Conservation (phyloP, 805 yeast genomes). For the Kazachstania taianensis region DNA sequence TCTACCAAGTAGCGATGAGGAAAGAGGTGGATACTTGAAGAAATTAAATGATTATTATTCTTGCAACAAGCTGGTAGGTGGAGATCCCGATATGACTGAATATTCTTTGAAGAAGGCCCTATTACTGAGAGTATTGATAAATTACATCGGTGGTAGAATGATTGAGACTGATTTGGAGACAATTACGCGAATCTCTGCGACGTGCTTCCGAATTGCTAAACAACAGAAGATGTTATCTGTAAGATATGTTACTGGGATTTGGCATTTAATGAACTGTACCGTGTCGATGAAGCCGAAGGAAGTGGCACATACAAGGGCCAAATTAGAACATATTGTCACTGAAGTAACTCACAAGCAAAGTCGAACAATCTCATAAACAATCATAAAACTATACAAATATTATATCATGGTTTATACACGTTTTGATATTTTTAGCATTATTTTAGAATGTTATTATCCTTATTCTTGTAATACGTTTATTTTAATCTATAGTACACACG, state of each 20-base stretch:
- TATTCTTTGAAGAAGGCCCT: constrained; percentile 20
- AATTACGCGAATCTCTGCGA: constrained; percentile 19
- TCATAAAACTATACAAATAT: too few species aligned
- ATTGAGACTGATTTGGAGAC: constrained; percentile 22
- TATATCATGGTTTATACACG: too few species aligned
- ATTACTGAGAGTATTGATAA: constrained; percentile 19
- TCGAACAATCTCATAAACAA: background rate
- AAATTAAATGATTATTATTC: constrained; percentile 16
- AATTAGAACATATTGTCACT: constrained; percentile 14
- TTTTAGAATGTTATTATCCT: too few species aligned
- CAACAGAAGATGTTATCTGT: constrained; percentile 15
- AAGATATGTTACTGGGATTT: constrained; percentile 23
- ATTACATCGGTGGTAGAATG: constrained; percentile 24
- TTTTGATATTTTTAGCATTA: too few species aligned
- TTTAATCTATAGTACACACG: background rate
- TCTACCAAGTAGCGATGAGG: constrained; percentile 20
- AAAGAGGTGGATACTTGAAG: constrained; percentile 11
- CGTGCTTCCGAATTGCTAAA: constrained; percentile 22
- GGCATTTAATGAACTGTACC: constrained; percentile 28
- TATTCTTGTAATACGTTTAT: background rate
- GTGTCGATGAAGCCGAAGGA: constrained; percentile 25
- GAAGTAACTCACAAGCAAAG: constrained; percentile 1
- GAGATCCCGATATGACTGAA: background rate
- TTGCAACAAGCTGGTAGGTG: constrained; percentile 13
- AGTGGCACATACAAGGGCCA: constrained; percentile 20